phyloP scores from a whole-genome alignment of 176 grass and related monocot genomes.

The Oryza rufipogon region DNA sequence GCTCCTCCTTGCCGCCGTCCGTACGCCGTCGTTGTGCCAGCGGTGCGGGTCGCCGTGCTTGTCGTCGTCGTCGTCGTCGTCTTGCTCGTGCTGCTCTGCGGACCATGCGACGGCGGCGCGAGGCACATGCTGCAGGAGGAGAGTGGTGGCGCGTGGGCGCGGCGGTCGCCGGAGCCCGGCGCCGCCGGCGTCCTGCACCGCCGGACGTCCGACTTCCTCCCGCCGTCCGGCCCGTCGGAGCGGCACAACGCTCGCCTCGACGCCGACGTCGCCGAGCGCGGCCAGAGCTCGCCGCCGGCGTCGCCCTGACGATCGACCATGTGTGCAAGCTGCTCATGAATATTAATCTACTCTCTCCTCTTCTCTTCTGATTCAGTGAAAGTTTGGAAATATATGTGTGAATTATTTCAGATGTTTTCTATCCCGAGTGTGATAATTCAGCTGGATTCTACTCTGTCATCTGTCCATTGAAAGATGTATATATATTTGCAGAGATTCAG shows the following conservation, averaged over 20 bases:
- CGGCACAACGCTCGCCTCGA: constrained; percentile 7
- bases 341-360: neutral
- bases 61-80: neutral
- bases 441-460: neutral
- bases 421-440: neutral
- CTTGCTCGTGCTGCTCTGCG: constrained; percentile 1
- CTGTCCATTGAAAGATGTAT: neutral
- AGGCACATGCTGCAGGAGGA: neutral
- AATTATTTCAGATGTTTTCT: neutral
- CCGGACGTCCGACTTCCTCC: neutral
- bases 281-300: constrained; percentile 2
- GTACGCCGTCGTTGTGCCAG: neutral
- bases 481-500: neutral
- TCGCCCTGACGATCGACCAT: neutral
- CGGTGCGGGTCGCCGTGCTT: neutral
- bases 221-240: constrained; percentile 39
- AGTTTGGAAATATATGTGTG: neutral
- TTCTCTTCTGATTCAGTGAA: neutral
- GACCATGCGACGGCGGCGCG: neutral
- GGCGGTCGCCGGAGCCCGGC: neutral
- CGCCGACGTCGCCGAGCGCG: neutral
- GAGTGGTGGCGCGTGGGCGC: neutral
- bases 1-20: neutral
- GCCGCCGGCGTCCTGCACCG: neutral
- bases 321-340: neutral